Conservation (phyloP, 2,329 filamentous ascomycete species). For the Fulvia fulva region DNA sequence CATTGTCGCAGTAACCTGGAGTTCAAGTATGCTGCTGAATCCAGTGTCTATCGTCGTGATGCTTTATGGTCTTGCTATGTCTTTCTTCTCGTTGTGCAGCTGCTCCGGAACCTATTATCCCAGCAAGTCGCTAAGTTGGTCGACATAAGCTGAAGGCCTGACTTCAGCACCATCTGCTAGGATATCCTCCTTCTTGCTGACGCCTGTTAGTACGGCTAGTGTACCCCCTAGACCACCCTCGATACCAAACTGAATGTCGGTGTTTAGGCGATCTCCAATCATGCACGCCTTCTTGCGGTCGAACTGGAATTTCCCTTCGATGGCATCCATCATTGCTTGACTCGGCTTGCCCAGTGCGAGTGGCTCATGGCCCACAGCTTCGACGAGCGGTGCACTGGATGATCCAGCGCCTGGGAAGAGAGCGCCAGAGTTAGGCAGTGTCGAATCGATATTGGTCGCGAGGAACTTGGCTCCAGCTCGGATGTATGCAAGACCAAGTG, state of each 20-base stretch:
- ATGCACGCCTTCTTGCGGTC: conserved; percentile 84
- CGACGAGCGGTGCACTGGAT: conserved; percentile 70
- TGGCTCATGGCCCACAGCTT: conserved; percentile 60
- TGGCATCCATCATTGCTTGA: conserved; percentile 98
- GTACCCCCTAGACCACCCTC: conserved; percentile 89
- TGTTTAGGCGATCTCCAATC: conserved; percentile 90
- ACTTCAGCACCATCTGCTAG: conserved; percentile 63
- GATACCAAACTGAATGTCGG: conserved; percentile 92
- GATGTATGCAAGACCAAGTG: conserved; percentile 81
- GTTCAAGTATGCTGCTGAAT: not conserved
- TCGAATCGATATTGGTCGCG: conserved; percentile 90
- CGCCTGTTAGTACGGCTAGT: conserved; percentile 83
- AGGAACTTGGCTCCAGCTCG: conserved; percentile 78
- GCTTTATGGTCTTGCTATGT: not conserved
- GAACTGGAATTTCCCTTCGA: conserved; percentile 92
- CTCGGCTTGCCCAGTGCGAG: conserved; percentile 87
- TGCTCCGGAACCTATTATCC: conserved; percentile 16
- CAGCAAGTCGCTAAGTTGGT: conserved; percentile 74
- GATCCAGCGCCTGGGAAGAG: conserved; percentile 92
- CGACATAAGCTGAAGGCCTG: conserved; percentile 77
- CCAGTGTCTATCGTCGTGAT: not conserved
- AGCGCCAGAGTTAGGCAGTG: conserved; percentile 72
- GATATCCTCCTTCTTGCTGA: conserved; percentile 80
- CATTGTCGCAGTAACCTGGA: too few species aligned
- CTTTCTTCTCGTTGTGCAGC: not conserved